Evolutionary conservation across 139 green algal genomes (phyloP).

Genomic region (Picochlorum sp.): DNA sequence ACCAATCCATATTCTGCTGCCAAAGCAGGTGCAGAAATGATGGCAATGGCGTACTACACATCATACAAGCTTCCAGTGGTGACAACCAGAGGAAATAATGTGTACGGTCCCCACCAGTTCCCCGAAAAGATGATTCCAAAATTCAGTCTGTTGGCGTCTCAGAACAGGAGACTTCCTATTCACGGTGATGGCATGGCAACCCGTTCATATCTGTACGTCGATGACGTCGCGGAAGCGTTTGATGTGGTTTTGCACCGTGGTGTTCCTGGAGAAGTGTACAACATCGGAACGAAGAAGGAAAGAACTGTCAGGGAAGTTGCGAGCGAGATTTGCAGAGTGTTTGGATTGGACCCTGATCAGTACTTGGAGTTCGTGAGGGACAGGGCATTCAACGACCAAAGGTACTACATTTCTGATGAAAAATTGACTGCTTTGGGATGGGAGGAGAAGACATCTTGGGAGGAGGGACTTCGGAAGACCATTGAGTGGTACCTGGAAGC

Average conservation of each 20-base stretch:
- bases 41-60: conserved; percentile 80
- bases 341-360: conserved; percentile 38
- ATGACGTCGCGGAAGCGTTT: conserved; percentile 91
- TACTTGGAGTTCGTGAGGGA: conserved; percentile 55
- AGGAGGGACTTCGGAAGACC: conserved; percentile 85
- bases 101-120: conserved; percentile 95
- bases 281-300: conserved; percentile 94
- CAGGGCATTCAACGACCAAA: conserved; percentile 81
- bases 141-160: conserved; percentile 62
- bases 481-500: conserved; percentile 79
- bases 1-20: conserved; percentile 98
- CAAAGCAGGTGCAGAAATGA: conserved; percentile 97
- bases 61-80: conserved; percentile 86
- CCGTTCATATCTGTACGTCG: conserved; percentile 79
- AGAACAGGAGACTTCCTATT: conserved; percentile 59
- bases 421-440: conserved; percentile 91
- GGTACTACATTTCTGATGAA: conserved; percentile 91
- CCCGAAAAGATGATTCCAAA: conserved; percentile 75
- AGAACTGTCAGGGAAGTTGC: conserved; percentile 83
- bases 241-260: conserved; percentile 76
- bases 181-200: conserved; percentile 40
- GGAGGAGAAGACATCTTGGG: conserved; percentile 77
- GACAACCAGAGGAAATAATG: conserved; percentile 97
- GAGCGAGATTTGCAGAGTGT: conserved; percentile 41
- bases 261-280: conserved; percentile 79